phyloP scores from a whole-genome alignment of 108 stramenopile species.

The Cyclotella choctawhatcheeana region DNA sequence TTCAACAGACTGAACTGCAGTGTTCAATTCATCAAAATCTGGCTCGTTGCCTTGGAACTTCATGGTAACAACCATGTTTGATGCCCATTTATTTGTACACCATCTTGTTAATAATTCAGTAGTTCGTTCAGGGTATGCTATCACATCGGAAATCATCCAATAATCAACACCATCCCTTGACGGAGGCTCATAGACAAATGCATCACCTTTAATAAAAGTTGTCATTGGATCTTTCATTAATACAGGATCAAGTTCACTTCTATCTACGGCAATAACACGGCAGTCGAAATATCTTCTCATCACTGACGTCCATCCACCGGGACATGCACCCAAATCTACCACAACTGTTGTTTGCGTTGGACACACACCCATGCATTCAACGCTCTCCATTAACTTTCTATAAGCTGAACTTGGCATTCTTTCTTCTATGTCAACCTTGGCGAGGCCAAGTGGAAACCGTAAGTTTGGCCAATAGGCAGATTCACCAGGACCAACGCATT shows the following conservation, averaged over 20 bases:
- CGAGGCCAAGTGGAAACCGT: conserved; percentile 48
- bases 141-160: conserved; percentile 72
- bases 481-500: background rate
- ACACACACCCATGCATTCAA: conserved; percentile 43
- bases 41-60: conserved; percentile 60
- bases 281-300: conserved; percentile 35
- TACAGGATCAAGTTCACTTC: conserved; percentile 43
- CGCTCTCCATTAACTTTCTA: conserved; percentile 63
- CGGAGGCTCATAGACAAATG: conserved; percentile 54
- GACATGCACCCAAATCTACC: conserved; percentile 64
- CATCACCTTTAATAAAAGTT: conserved; percentile 59
- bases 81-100: conserved; percentile 46
- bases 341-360: conserved; percentile 30
- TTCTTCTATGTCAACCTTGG: conserved; percentile 57
- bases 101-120: conserved; percentile 48
- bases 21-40: conserved; percentile 44
- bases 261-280: conserved; percentile 57
- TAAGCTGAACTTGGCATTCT: conserved; percentile 67
- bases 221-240: conserved; percentile 57
- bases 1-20: conserved; percentile 28
- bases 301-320: conserved; percentile 66
- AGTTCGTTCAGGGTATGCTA: conserved; percentile 64
- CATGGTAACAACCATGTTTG: conserved; percentile 56
- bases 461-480: conserved; percentile 53
- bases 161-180: background rate